A percentile compares a stretch with the other conserved stretches of the same genome.
These are phyloP conservation scores for Adenanthera pavonina DNA, from an alignment of 306 rosid genomes.

Conservation along the genomic window DNA sequence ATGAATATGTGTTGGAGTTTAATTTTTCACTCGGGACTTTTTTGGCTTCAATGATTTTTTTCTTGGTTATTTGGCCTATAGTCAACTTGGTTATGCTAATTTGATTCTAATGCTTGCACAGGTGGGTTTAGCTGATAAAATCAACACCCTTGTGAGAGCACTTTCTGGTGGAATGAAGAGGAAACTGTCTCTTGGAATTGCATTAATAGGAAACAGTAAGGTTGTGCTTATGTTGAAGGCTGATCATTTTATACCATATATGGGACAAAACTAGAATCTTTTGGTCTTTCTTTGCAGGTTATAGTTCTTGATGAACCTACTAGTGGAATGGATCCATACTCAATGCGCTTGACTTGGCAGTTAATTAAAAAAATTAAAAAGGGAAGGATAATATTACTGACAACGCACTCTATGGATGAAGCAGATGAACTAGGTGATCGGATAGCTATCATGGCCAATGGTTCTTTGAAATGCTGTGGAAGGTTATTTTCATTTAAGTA, in stretches of 20 bases:
- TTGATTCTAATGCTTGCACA: conserved; percentile 48
- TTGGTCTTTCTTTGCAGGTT: conserved; percentile 64
- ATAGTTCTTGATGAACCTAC: conserved; percentile 96
- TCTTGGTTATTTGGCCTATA: conserved; percentile 5
- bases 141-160: conserved; percentile 69
- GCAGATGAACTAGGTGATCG: conserved; percentile 98
- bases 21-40: neutral
- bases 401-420: conserved; percentile 99
- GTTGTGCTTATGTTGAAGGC: conserved; percentile 47
- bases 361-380: conserved; percentile 86
- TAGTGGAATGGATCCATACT: conserved; percentile 99
- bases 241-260: conserved; percentile 15
- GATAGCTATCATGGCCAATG: conserved; percentile 98
- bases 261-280: conserved; percentile 23
- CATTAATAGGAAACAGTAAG: conserved; percentile 93
- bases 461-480: conserved; percentile 95
- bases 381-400: conserved; percentile 91
- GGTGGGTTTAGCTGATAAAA: conserved; percentile 97
- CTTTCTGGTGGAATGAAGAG: conserved; percentile 99
- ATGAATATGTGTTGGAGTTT: neutral
- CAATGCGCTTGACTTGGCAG: conserved; percentile 99
- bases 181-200: conserved; percentile 97
- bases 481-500: conserved; percentile 54
- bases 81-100: conserved; percentile 32
- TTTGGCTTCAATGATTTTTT: neutral